phyloP scores from a whole-genome alignment of 2,329 filamentous ascomycete species.

The Ophiostoma himal-ulmi region DNA sequence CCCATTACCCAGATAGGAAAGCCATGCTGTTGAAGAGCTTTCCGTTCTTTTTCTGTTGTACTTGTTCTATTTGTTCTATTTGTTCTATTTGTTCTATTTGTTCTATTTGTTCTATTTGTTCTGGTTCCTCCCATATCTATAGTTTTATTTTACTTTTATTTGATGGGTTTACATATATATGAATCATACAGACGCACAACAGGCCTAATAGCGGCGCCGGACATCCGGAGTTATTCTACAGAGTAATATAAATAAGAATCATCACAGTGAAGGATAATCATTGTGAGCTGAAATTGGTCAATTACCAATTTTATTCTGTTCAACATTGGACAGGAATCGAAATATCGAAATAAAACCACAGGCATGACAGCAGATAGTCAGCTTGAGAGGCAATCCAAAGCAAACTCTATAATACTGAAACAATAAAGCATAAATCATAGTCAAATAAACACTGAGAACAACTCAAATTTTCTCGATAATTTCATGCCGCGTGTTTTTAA shows the following conservation, averaged over 20 bases:
- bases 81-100: not conserved
- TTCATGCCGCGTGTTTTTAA: not conserved
- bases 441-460: not conserved
- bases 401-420: not conserved
- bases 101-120: not conserved
- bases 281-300: no score
- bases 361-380: not conserved
- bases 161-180: no score
- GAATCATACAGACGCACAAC: no score
- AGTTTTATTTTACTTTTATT: no score
- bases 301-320: no score
- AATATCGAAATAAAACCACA: not conserved
- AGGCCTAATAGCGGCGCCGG: no score
- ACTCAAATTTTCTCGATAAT: not conserved
- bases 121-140: no score
- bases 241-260: no score
- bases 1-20: constrained; percentile 11
- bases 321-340: no score
- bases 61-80: not conserved
- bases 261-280: not conserved
- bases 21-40: not conserved
- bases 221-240: no score
- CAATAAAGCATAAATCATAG: not conserved
- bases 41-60: not conserved
- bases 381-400: not conserved